These are phyloP conservation scores for Penicillium tannophilum DNA, from an alignment of 495 filamentous ascomycete genomes.

Conservation along the genomic window DNA sequence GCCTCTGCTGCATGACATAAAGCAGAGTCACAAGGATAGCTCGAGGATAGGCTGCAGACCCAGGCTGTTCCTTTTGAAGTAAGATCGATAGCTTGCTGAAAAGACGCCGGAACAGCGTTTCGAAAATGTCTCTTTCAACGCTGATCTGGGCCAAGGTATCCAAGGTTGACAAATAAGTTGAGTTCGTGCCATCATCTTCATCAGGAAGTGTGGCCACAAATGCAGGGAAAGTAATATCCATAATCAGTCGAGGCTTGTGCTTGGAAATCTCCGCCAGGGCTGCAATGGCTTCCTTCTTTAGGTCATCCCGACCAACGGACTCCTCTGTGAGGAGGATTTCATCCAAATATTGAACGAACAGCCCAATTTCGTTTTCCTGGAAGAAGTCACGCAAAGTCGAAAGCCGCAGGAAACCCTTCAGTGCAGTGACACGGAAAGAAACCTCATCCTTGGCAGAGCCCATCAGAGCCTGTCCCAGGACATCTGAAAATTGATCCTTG, in stretches of 20 bases:
- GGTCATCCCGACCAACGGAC: slow-evolving; percentile 55
- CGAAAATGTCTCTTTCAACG: slow-evolving; percentile 64
- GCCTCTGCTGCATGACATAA: slow-evolving; percentile 61
- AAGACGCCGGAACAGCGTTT: slow-evolving; percentile 67
- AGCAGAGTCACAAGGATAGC: slow-evolving; percentile 66
- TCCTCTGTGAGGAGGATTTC: slow-evolving; percentile 65
- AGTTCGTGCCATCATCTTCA: slow-evolving; percentile 43
- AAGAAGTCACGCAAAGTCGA: slow-evolving; percentile 59
- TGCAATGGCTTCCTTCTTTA: slow-evolving; percentile 65
- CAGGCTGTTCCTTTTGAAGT: slow-evolving; percentile 54
- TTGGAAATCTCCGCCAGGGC: slow-evolving; percentile 66
- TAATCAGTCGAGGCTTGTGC: slow-evolving; percentile 65
- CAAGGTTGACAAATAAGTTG: slow-evolving; percentile 57
- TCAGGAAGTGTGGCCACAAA: slow-evolving; percentile 74
- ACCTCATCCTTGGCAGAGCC: slow-evolving; percentile 63
- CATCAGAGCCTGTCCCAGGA: slow-evolving; percentile 63
- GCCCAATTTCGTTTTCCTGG: slow-evolving; percentile 62
- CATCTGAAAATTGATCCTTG: slow-evolving; percentile 61
- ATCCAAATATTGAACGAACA: slow-evolving; percentile 66
- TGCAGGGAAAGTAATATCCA: slow-evolving; percentile 71
- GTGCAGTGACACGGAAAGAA: slow-evolving; percentile 62
- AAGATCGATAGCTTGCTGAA: slow-evolving; percentile 65
- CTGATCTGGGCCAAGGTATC: slow-evolving; percentile 71
- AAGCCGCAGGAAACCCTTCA: slow-evolving; percentile 61
- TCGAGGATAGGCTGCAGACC: slow-evolving; percentile 54